Percentiles rank a stretch among this genome's conserved stretches.
Conservation (phyloP, 1,139 yeast genomes). For the Geotrichum candidum region DNA sequence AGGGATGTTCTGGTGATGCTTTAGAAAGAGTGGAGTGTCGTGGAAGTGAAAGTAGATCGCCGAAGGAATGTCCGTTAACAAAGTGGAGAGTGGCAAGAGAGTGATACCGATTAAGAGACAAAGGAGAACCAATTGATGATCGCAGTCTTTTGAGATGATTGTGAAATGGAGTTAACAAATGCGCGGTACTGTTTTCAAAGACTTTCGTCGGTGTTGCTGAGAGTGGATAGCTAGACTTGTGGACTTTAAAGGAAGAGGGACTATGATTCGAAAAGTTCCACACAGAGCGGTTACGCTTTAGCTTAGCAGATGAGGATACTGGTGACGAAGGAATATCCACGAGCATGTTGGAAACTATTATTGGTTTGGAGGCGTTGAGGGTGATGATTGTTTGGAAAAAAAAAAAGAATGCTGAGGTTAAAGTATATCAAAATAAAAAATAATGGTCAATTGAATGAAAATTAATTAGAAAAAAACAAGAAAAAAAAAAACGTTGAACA, state of each 20-base stretch:
- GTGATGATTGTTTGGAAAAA: background rate
- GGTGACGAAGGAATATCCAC: constrained; percentile 10
- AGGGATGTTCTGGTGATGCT: constrained; percentile 1
- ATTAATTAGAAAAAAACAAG: background rate
- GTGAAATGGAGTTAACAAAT: background rate
- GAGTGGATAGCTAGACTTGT: background rate
- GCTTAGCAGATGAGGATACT: background rate
- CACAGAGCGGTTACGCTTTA: constrained; percentile 10
- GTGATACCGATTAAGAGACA: background rate
- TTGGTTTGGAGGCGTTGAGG: background rate
- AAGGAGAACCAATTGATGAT: background rate
- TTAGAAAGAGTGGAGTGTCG: constrained; percentile 2
- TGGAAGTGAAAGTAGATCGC: constrained; percentile 4
- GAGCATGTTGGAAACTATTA: background rate
- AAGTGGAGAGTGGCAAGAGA: constrained; percentile 1
- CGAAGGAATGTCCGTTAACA: constrained; percentile 1
- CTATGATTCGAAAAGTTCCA: constrained; percentile 10
- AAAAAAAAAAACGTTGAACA: background rate
- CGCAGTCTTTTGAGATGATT: constrained; percentile 5
- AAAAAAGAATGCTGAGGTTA: background rate
- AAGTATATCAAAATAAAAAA: background rate
- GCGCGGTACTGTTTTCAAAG: background rate
- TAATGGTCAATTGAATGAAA: background rate
- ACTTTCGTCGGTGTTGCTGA: background rate
- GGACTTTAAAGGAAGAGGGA: background rate